A percentile compares a stretch with the other conserved stretches of the same genome.
Conservation (phyloP, 2,329 filamentous ascomycete species). For the Didymella lethalis region DNA sequence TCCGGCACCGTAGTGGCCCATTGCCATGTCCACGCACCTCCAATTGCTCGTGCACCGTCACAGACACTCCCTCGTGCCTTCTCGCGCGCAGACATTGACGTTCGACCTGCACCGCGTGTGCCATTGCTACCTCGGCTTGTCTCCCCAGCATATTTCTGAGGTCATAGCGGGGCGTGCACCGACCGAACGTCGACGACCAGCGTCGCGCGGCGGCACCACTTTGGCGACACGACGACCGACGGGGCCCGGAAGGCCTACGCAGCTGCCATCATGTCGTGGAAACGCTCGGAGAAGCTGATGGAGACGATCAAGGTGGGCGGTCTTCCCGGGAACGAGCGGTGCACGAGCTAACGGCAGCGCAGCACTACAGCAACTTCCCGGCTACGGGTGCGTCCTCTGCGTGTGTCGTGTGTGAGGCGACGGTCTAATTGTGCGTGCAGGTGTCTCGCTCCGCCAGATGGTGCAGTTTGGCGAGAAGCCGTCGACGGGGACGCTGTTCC, state of each 20-base stretch:
- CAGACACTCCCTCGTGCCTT: conserved; percentile 1
- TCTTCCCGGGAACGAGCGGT: conserved; percentile 6
- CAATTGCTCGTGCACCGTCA: conserved; percentile 18
- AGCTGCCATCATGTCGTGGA: conserved; percentile 83
- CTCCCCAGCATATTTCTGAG: conserved; percentile 2
- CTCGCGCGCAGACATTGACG: conserved; percentile 3
- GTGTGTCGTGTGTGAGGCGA: conserved; percentile 57
- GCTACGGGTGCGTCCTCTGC: conserved; percentile 88
- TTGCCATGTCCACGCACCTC: conserved; percentile 14
- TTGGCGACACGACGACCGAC: conserved; percentile 43
- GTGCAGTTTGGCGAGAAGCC: conserved; percentile 97
- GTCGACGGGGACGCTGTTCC: conserved; percentile 90
- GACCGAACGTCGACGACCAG: conserved; percentile 8
- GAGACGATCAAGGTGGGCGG: conserved; percentile 77
- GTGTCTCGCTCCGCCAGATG: conserved; percentile 90
- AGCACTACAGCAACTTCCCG: conserved; percentile 93
- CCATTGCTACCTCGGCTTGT: conserved; percentile 14
- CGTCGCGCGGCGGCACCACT: conserved; percentile 26
- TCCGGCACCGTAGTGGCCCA: conserved; percentile 5
- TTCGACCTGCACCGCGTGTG: conserved; percentile 5
- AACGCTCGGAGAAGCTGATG: conserved; percentile 87
- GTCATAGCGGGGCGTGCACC: conserved; percentile 18
- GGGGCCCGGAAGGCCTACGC: conserved; percentile 47
- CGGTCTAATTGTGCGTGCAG: conserved; percentile 35
- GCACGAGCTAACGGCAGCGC: conserved; percentile 34